Percentiles rank a stretch among this genome's conserved stretches.
phyloP scores from a whole-genome alignment of 805 yeast genomes.

The Saturnispora dispora region DNA sequence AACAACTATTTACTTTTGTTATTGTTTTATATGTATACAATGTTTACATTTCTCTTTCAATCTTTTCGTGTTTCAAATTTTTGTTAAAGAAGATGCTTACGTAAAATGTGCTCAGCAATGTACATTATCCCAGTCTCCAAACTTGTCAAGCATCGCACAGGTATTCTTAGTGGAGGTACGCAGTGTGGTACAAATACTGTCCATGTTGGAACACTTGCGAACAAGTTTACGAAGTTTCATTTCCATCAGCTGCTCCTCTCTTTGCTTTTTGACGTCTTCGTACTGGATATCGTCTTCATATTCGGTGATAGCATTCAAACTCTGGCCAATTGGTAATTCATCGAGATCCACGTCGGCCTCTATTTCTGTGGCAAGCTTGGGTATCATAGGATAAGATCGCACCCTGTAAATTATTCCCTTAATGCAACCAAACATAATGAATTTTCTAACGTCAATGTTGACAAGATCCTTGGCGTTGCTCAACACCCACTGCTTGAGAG shows the following conservation, averaged over 20 bases:
- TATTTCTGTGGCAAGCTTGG: slow-evolving; percentile 1
- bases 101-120: slow-evolving; percentile 1
- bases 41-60: not conserved
- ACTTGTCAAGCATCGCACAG: not conserved
- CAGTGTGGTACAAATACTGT: not conserved
- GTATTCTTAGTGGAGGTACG: not conserved
- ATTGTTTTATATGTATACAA: not conserved
- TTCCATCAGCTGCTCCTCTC: not conserved
- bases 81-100: not conserved
- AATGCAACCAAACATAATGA: slow-evolving; percentile 78
- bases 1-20: not conserved
- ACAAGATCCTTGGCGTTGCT: slow-evolving; percentile 50
- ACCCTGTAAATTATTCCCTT: slow-evolving; percentile 78
- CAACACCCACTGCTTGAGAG: slow-evolving; percentile 73
- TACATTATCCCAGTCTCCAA: slow-evolving; percentile 5
- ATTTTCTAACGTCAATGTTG: slow-evolving; percentile 73
- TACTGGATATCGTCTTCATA: not conserved
- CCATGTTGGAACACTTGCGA: not conserved
- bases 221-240: not conserved
- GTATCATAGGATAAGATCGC: slow-evolving; percentile 56
- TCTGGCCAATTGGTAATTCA: not conserved
- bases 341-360: not conserved
- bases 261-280: not conserved
- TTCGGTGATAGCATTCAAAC: not conserved
- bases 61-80: not conserved